Evolutionary conservation across 1,139 yeast genomes (phyloP), one percentile per base, ranked within the genome.

Genomic region (Meyerozyma sp.): DNA sequence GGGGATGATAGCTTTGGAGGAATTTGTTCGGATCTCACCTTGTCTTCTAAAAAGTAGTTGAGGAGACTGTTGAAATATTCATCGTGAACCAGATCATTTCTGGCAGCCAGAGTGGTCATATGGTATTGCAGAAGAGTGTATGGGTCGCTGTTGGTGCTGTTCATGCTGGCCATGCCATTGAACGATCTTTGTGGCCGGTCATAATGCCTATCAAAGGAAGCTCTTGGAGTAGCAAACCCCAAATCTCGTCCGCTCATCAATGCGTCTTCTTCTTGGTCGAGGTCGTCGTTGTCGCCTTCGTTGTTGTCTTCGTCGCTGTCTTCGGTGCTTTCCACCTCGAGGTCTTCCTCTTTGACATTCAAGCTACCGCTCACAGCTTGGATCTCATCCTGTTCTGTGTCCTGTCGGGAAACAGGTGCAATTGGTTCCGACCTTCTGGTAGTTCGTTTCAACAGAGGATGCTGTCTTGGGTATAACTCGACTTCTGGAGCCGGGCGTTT

Each of bases 341-440:
- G 56, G 47, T 72, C 77, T 32, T 71, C 74, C 34, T 59, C 62
- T 41, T 62, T 66, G 27, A 70, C 62, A 43, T 61, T 60, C 62
- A 70, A 58, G 42, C 61, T 59, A 43, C 62, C 62, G 8, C 69
- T 61, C 67, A 65, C 63, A 21, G 63, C 54, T 48, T 62, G 68
- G 23, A 68, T 54, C 2, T 68, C 69, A 53, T 72, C 77, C 40
- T 64, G 69, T 46, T 70, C 73, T 1, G 77, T 72, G 48, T 71
- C 75, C 50, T 71, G 76, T 37, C 77, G 59, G 14, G 61, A 44
- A 5, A 68, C 49, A n/a, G 59, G 51, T 10, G 65, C 66, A 21
- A 58, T 46, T 8, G 43, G 45, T 3, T 48, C 45, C 5, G 45
- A 42, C 4, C 50, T 42, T 10, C 49, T 48, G 2, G 54, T 45